phyloP scores from a whole-genome alignment of 495 filamentous ascomycete genomes.

The Geoglossum glabrum region DNA sequence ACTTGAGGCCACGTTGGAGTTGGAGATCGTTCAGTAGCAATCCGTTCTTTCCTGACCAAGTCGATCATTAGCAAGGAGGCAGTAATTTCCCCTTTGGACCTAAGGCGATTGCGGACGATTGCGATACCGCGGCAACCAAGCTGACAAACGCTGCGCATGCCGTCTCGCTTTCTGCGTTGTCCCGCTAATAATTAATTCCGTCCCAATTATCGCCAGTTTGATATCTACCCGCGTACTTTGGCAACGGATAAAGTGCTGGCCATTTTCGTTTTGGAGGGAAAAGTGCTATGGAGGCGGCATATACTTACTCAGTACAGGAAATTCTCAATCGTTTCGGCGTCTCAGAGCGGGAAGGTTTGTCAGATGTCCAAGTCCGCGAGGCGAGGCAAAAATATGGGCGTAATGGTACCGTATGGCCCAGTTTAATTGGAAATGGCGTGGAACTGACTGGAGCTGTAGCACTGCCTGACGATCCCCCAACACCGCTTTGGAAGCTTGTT shows the following conservation, averaged over 20 bases:
- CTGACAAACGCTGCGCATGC: not conserved
- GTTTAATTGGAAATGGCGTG: not conserved
- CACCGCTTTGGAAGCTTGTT: constrained; percentile 87
- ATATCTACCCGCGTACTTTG: not conserved
- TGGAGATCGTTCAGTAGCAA: not conserved
- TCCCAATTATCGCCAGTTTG: not conserved
- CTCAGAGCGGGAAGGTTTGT: constrained; percentile 44
- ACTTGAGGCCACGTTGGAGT: constrained; percentile 1
- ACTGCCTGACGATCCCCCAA: constrained; percentile 90
- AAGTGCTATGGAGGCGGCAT: constrained; percentile 59
- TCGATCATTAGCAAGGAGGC: not conserved
- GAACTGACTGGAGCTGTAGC: constrained; percentile 30
- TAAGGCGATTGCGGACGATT: not conserved
- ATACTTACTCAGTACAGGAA: constrained; percentile 42
- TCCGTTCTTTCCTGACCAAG: not conserved
- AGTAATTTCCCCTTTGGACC: not conserved
- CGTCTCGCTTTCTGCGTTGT: not conserved
- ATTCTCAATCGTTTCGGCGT: constrained; percentile 55
- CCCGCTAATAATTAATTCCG: not conserved
- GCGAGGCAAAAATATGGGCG: constrained; percentile 51
- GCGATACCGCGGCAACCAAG: not conserved
- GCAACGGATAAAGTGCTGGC: not conserved
- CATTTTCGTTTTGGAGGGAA: not conserved
- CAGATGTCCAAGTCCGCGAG: constrained; percentile 41
- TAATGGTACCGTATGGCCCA: constrained; percentile 41